Evolutionary conservation across 768 basidiomycete genomes (phyloP).

Genomic region (Xerocomellus chrysenteron): DNA sequence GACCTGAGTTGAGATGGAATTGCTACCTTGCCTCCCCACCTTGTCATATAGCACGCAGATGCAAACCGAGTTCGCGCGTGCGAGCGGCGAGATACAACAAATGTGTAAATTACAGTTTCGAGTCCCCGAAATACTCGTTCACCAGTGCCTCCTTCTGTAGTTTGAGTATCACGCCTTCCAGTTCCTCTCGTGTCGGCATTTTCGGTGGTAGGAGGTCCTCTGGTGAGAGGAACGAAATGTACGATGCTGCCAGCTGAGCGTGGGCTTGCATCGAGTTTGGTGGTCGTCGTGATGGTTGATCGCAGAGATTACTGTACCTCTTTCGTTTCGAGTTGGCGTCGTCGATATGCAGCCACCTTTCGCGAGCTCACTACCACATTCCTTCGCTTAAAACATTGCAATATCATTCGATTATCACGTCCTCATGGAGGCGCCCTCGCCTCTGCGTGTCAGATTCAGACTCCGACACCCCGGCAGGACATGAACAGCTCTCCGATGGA

Average conservation of each 20-base stretch:
- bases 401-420: too few species aligned
- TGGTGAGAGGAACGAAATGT: slow-evolving; percentile 72
- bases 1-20: slow-evolving; percentile 11
- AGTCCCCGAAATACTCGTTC: slow-evolving; percentile 71
- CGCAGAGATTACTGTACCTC: too few species aligned
- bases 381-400: too few species aligned
- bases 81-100: slow-evolving; percentile 5
- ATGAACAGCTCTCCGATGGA: too few species aligned
- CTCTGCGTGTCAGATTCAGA: too few species aligned
- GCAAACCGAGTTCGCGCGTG: background rate
- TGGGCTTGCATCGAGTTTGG: slow-evolving; percentile 31
- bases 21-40: background rate
- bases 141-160: slow-evolving; percentile 80
- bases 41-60: background rate
- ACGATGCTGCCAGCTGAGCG: slow-evolving; percentile 62
- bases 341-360: too few species aligned
- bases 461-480: too few species aligned
- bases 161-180: slow-evolving; percentile 73
- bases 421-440: too few species aligned
- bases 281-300: too few species aligned
- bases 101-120: slow-evolving; percentile 14
- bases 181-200: slow-evolving; percentile 72
- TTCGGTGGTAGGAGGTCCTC: slow-evolving; percentile 74
- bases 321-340: too few species aligned
- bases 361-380: too few species aligned